Conservation (phyloP, 129 eudicot genomes). For the sunflower (Helianthus annuus) region DNA sequence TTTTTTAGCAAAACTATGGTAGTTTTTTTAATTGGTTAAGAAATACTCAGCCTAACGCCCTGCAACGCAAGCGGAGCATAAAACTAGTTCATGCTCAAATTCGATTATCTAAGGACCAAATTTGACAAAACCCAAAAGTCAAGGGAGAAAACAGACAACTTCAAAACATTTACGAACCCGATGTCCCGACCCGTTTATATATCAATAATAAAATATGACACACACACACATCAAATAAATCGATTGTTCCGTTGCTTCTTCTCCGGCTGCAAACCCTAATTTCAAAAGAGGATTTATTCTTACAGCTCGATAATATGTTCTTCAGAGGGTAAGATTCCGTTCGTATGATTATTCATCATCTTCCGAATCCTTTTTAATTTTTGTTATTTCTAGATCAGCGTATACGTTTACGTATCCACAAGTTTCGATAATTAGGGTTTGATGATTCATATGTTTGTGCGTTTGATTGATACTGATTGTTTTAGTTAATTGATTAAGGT, state of each 20-base stretch:
- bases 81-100: too few relatives aligned
- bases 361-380: not conserved
- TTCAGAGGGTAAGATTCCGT: slow-evolving; percentile 52
- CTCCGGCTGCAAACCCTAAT: slow-evolving; percentile 35
- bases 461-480: too few relatives aligned
- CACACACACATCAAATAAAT: not conserved
- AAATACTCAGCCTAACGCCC: too few relatives aligned
- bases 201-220: not conserved
- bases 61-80: too few relatives aligned
- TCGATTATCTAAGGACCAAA: not conserved
- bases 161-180: not conserved
- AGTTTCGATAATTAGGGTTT: slow-evolving; percentile 1
- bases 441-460: not conserved
- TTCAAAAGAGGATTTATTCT: slow-evolving; percentile 12
- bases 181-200: slow-evolving; percentile 13
- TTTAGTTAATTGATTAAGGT: not conserved
- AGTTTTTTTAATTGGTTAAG: too few relatives aligned
- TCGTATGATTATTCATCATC: not conserved
- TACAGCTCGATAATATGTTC: slow-evolving; percentile 33
- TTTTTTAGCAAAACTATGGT: too few relatives aligned
- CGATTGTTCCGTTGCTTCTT: slow-evolving; percentile 10
- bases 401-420: slow-evolving; percentile 2
- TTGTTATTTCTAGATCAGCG: not conserved
- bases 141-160: not conserved
- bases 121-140: not conserved